Base-by-base conservation (phyloP, 371 early-diverging fungal genomes). In the Saksenaea vasiformis region DNA sequence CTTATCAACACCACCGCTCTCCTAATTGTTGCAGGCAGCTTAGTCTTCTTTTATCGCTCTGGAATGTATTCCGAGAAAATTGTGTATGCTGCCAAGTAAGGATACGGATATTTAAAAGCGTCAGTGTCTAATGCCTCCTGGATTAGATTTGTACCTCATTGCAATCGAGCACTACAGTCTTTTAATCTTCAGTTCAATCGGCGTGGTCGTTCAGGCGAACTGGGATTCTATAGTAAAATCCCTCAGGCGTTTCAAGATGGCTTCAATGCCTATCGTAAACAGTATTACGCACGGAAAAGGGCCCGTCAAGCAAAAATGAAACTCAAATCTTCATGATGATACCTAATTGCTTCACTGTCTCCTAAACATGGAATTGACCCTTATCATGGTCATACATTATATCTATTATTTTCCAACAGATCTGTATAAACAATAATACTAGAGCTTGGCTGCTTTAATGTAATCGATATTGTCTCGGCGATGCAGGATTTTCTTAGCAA, bases 21-120 rank as follows among this genome's bases (percentile, higher is more conserved):
- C 14, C 53, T 77, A 22, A 66, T 57, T 28, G 70, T 68, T 14
- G 77, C 80, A 58, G 80, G 80, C 15, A 72, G 74, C 7, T 58
- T 79, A 5, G 80, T 80, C 1, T 76, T 80, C 47, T 73, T 90
- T 65, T 84, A 85, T 64, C 74, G 84, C 19, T 85, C 84, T 10
- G 88, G 88, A 9, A 81, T 87, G 75, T 87, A 88, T 54, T 74
- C 83, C 34, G 87, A 88, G 59, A 90, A 88, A 61, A 77, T 90
- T 13, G 73, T 82, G 1, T 80, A 80, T 69, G 86, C 89, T 7
- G 77, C 83, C 76, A 85, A 85, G 90, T 90, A 83, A 67, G 79
- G 56, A 35, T 34, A 22, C 31, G 35, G 11, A 37, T 5, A 63
- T 14, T 44, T 5, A 14, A 56, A 13, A 17, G 26, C 35, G 17